These are phyloP conservation scores for Porogramme epimiltina DNA, from an alignment of 1,284 basidiomycete genomes.

Conservation along the genomic window DNA sequence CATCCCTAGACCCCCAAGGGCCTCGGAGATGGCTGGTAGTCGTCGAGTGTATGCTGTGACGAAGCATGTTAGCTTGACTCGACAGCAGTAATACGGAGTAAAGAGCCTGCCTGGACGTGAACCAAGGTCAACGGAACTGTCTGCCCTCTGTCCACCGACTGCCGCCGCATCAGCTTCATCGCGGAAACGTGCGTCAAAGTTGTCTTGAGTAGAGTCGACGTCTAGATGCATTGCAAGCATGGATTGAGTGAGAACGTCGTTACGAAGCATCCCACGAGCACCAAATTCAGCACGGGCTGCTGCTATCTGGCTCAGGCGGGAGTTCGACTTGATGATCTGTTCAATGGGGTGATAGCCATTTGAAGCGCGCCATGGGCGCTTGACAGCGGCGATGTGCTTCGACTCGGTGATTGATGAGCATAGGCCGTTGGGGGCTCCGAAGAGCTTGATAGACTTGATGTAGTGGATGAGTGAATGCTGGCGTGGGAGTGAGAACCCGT, in stretches of 20 bases:
- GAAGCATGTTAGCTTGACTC: too few species aligned
- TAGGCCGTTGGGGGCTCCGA: slow-evolving; percentile 25
- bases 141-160: too few species aligned
- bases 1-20: too few species aligned
- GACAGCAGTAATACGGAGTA: too few species aligned
- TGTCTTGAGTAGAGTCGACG: too few species aligned
- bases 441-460: slow-evolving; percentile 14
- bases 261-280: slow-evolving; percentile 11
- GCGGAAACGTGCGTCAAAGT: too few species aligned
- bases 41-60: too few species aligned
- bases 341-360: slow-evolving; percentile 14
- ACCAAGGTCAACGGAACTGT: too few species aligned
- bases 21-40: too few species aligned
- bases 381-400: slow-evolving; percentile 25
- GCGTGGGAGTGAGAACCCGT: slow-evolving; percentile 18
- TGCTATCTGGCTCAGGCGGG: slow-evolving; percentile 12
- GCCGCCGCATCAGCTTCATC: too few species aligned
- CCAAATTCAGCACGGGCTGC: slow-evolving; percentile 13
- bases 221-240: background rate
- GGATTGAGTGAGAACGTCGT: background rate
- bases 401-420: slow-evolving; percentile 27
- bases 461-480: slow-evolving; percentile 24
- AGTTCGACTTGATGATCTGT: slow-evolving; percentile 21
- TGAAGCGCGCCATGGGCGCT: slow-evolving; percentile 23
- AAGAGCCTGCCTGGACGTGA: too few species aligned